Conservation (phyloP, 164 flowering plant genomes). For the Vitis amurensis region DNA sequence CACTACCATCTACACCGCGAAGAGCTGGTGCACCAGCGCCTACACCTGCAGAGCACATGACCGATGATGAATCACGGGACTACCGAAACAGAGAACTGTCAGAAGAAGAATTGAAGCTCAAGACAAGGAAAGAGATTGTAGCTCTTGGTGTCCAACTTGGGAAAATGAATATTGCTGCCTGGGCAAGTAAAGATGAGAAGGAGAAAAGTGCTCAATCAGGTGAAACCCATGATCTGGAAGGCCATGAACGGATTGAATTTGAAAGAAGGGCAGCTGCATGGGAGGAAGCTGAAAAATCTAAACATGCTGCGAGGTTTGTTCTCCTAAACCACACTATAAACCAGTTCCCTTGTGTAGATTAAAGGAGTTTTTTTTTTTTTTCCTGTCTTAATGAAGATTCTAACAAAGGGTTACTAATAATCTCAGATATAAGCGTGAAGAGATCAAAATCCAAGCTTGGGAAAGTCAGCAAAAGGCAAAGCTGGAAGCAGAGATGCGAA, state of each 20-base stretch:
- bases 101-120: constrained; percentile 69
- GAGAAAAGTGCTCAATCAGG: constrained; percentile 33
- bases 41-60: constrained; percentile 36
- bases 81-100: constrained; percentile 47
- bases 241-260: constrained; percentile 45
- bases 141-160: constrained; percentile 93
- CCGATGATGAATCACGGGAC: constrained; percentile 34
- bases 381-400: background rate
- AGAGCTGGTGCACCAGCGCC: constrained; percentile 49
- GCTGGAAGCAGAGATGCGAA: constrained; percentile 76
- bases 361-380: background rate
- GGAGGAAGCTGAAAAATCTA: constrained; percentile 91
- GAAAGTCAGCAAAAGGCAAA: constrained; percentile 77
- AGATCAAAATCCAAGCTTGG: constrained; percentile 89
- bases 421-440: constrained; percentile 75
- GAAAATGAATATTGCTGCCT: constrained; percentile 87
- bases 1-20: constrained; percentile 82
- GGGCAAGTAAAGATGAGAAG: constrained; percentile 87
- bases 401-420: constrained; percentile 1
- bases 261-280: constrained; percentile 80
- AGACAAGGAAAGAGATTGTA: constrained; percentile 80
- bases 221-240: constrained; percentile 32
- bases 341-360: background rate
- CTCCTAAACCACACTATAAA: background rate
- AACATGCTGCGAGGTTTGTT: constrained; percentile 72